Evolutionary conservation across 768 basidiomycete species (phyloP), one percentile per base, ranked within the genome.

Genomic region (Cyathus striatus): DNA sequence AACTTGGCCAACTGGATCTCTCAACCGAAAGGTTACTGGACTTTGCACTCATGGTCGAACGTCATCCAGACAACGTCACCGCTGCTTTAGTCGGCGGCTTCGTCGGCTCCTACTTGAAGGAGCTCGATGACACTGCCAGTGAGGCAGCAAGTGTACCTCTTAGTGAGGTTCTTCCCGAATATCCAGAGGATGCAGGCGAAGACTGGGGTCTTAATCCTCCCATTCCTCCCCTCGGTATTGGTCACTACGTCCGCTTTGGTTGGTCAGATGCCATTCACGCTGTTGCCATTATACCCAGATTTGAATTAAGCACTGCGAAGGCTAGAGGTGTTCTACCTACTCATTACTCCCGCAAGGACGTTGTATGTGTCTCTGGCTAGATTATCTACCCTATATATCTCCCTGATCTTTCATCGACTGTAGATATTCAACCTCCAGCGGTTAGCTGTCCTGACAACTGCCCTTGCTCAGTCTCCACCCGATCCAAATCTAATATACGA

Each of bases 61-160:
- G 96, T 14, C 96, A 99, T 60, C 96, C 96, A 13, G 96, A 99
- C 65, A 99, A 99, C 61, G 94, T 99, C 57, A 96, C 96, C 1
- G 96, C 96, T 2, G 95, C 94, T 0, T 79, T 99, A 26, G 78
- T 97, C 14, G 96, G 96, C 25, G 96, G 96, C 0, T 98, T 99
- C 63, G 90, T 97, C 20, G 96, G 96, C 16, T 90, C 88, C 2
- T 99, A 98, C 70, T 76, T 98, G 41, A 79, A 86, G 47, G 95
- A 96, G 62, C 76, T 98, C 37, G 89, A 89, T 52, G 74, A 76
- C 7, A 78, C 75, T 32, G 94, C 91, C 4, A 87, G 73, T 47
- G 78, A 81, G 49, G 91, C 90, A 0, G 87, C 91, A 1, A 84
- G 83, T 44, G 93, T 98, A 1, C 96, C 96, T 2, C 73, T 99